phyloP scores from a whole-genome alignment of 805 yeast genomes.

The Sungouiozyma ichnusensis region DNA sequence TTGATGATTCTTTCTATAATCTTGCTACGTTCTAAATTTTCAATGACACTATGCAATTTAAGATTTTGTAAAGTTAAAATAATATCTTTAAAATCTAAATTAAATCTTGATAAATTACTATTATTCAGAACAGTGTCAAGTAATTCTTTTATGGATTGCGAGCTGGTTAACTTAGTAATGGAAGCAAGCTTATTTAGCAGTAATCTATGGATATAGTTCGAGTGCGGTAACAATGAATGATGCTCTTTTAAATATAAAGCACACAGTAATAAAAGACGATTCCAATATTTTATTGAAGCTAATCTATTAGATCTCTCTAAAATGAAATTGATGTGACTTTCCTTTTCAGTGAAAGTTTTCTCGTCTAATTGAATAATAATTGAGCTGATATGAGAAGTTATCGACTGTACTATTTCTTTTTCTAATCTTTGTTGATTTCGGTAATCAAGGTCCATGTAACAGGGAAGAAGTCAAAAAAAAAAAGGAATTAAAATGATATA shows the following conservation, averaged over 20 bases:
- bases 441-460: neutral
- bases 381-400: constrained; percentile 21
- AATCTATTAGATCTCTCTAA: constrained; percentile 15
- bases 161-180: constrained; percentile 9
- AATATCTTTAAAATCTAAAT: constrained; percentile 7
- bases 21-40: neutral
- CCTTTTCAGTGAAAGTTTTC: constrained; percentile 11
- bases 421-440: constrained; percentile 3
- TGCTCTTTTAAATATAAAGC: constrained; percentile 13
- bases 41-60: neutral
- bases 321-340: constrained; percentile 13
- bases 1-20: neutral
- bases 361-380: constrained; percentile 17
- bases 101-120: constrained; percentile 5
- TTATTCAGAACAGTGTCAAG: constrained; percentile 11
- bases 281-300: constrained; percentile 22
- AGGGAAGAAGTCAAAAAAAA: neutral
- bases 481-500: too few species aligned
- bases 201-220: constrained; percentile 16
- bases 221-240: constrained; percentile 8
- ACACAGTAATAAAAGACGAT: constrained; percentile 15
- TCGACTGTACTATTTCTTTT: constrained; percentile 19
- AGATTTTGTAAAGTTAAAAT: constrained; percentile 2
- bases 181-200: constrained; percentile 13
- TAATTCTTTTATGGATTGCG: constrained; percentile 10